These are phyloP conservation scores for Syzygium grande DNA, from an alignment of 345 rosid genomes.

Conservation along the genomic window DNA sequence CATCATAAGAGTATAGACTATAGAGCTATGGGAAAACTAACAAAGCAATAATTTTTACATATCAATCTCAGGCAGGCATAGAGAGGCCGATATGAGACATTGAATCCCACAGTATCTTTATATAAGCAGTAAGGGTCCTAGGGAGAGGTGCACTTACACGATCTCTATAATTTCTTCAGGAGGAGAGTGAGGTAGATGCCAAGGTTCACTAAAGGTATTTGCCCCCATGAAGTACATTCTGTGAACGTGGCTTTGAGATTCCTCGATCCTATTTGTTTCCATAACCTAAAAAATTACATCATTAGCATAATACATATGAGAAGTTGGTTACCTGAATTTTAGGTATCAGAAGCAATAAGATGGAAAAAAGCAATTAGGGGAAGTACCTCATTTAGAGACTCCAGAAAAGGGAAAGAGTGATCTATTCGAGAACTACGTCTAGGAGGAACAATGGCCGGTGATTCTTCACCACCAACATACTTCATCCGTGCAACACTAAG, in stretches of 20 bases:
- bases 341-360: not conserved
- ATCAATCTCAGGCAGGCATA: not conserved
- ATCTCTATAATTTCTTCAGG: slow-evolving; percentile 77
- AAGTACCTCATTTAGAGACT: slow-evolving; percentile 85
- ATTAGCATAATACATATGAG: not conserved
- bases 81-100: not conserved
- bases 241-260: slow-evolving; percentile 81
- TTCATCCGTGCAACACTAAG: slow-evolving; percentile 94
- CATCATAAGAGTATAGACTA: not conserved
- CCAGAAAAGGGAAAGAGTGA: slow-evolving; percentile 89
- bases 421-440: slow-evolving; percentile 59
- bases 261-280: slow-evolving; percentile 85
- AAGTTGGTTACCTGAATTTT: not conserved
- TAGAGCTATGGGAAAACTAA: not conserved
- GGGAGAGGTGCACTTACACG: slow-evolving; percentile 49
- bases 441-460: slow-evolving; percentile 49
- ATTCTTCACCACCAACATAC: slow-evolving; percentile 79
- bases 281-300: slow-evolving; percentile 42
- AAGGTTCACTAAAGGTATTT: slow-evolving; percentile 83
- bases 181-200: slow-evolving; percentile 78
- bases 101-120: not conserved
- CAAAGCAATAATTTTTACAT: not conserved
- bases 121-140: not conserved
- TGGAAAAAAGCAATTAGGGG: not conserved
- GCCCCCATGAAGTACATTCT: slow-evolving; percentile 90